Percentiles rank a stretch among this genome's conserved stretches.
These are phyloP conservation scores for Claviceps fusiformis DNA, from an alignment of 2,329 filamentous ascomycete species.

Conservation along the genomic window DNA sequence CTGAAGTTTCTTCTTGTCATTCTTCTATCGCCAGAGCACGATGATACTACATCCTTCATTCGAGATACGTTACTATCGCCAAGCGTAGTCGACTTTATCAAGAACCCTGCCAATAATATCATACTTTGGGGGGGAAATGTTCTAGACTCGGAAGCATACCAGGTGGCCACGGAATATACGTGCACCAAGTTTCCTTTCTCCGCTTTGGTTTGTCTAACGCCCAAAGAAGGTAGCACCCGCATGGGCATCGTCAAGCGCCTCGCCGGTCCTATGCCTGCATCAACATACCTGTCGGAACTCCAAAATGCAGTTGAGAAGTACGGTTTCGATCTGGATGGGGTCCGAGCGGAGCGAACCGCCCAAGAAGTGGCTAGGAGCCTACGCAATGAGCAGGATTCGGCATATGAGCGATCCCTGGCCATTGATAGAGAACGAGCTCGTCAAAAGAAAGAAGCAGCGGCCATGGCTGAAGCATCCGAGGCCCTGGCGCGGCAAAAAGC, in stretches of 20 bases:
- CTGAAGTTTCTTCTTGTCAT: slow-evolving; percentile 85
- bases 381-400: slow-evolving; percentile 78
- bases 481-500: slow-evolving; percentile 46
- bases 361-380: slow-evolving; percentile 71
- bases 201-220: slow-evolving; percentile 74
- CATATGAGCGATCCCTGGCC: slow-evolving; percentile 84
- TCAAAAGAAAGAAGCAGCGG: slow-evolving; percentile 62
- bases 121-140: slow-evolving; percentile 90
- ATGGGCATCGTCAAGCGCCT: slow-evolving; percentile 85
- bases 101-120: slow-evolving; percentile 62
- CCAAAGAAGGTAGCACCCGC: slow-evolving; percentile 65
- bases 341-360: slow-evolving; percentile 63
- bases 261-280: slow-evolving; percentile 54
- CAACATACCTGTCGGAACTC: slow-evolving; percentile 64
- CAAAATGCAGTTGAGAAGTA: slow-evolving; percentile 62
- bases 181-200: slow-evolving; percentile 91
- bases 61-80: slow-evolving; percentile 66
- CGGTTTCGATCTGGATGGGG: slow-evolving; percentile 57
- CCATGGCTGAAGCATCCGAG: slow-evolving; percentile 53
- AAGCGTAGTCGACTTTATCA: slow-evolving; percentile 61
- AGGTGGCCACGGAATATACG: slow-evolving; percentile 73
- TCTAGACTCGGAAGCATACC: slow-evolving; percentile 85
- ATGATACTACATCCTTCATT: slow-evolving; percentile 74
- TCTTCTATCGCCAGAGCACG: slow-evolving; percentile 82
- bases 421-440: slow-evolving; percentile 75